These are phyloP conservation scores for Monilinia laxa DNA, from an alignment of 2,329 filamentous ascomycete genomes.

Conservation along the genomic window DNA sequence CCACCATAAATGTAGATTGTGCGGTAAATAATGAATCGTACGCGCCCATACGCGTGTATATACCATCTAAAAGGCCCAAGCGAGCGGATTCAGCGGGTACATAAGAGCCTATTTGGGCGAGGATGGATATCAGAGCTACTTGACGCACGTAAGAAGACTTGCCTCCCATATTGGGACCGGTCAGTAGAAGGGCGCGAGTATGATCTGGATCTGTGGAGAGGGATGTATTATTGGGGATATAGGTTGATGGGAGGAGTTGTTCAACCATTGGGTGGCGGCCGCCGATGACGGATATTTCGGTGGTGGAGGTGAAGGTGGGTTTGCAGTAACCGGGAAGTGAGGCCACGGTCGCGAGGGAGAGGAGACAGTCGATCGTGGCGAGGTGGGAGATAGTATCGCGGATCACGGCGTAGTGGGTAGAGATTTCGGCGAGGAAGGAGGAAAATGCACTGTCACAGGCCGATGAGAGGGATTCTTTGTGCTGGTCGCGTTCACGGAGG, in stretches of 20 bases:
- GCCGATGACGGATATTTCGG: slow-evolving; percentile 65
- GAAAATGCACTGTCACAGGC: slow-evolving; percentile 85
- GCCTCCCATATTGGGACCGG: slow-evolving; percentile 97
- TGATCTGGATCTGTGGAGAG: slow-evolving; percentile 65
- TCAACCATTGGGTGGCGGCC: slow-evolving; percentile 97
- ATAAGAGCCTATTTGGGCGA: slow-evolving; percentile 92
- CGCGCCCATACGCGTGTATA: slow-evolving; percentile 92
- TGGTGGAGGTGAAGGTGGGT: slow-evolving; percentile 64
- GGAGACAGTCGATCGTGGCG: slow-evolving; percentile 83
- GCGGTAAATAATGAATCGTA: slow-evolving; percentile 94
- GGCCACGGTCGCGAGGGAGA: slow-evolving; percentile 82
- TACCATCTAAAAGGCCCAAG: slow-evolving; percentile 83
- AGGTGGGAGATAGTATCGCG: slow-evolving; percentile 86
- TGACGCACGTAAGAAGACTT: slow-evolving; percentile 97
- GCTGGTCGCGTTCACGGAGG: slow-evolving; percentile 84
- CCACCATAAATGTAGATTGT: slow-evolving; percentile 97
- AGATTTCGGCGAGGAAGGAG: slow-evolving; percentile 69
- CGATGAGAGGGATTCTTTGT: slow-evolving; percentile 88
- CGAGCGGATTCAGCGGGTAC: slow-evolving; percentile 75
- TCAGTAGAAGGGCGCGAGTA: slow-evolving; percentile 65
- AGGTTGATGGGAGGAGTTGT: slow-evolving; percentile 77
- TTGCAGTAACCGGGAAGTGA: slow-evolving; percentile 84
- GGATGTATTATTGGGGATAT: slow-evolving; percentile 85
- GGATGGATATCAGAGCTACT: slow-evolving; percentile 85
- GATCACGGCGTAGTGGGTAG: slow-evolving; percentile 81